Base-by-base conservation (phyloP, 2,329 filamentous ascomycete species). In the Whalleya microplaca region DNA sequence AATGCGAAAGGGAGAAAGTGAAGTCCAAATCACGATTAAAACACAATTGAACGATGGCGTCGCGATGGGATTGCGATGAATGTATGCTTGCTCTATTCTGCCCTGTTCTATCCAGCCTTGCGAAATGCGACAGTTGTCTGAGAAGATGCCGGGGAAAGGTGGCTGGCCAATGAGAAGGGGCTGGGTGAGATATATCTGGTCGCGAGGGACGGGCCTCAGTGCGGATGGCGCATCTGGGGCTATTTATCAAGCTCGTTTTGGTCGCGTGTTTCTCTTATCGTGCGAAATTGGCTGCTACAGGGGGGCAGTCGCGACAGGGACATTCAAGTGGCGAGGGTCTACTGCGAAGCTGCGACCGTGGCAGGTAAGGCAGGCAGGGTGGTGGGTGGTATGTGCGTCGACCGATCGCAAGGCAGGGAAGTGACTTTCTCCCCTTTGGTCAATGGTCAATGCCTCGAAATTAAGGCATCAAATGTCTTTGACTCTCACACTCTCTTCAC, bases 51-150 rank as follows among this genome's bases (percentile, higher is more conserved):
- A 7, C 32, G 10, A 8, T 37, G 14, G 19, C 20, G 40, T 18
- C 44, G 40, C 40, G 16, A 43, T n/a, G 23, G 32, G 43, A 52
- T 45, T 49, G 53, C 41, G 59, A 47, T 43, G 41, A 48, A 19
- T 21, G 20, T 29, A 48, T 29, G 44, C 29, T 40, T 32, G 47
- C n/a, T 54, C 56, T 57, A 27, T 48, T 57, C 40, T 53, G 51
- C 51, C 48, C 43, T 45, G 45, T 45, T 42, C 21, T 53, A 27
- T 49, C 53, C 61, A 63, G 58, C 56, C 61, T 66, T 65, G 64
- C 50, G 56, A 56, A 50, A 63, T 64, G 63, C 63, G 63, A 62
- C 54, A 52, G 50, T 44, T 60, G 41, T 56, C 44, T 54, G 42
- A 18, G 14, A 41, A 43, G 55, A 43, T 51, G 55, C 41, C 44